Evolutionary conservation across 2,329 filamentous ascomycete species (phyloP), one percentile per base, ranked within the genome.

Genomic region (Colletotrichum liaoningense): DNA sequence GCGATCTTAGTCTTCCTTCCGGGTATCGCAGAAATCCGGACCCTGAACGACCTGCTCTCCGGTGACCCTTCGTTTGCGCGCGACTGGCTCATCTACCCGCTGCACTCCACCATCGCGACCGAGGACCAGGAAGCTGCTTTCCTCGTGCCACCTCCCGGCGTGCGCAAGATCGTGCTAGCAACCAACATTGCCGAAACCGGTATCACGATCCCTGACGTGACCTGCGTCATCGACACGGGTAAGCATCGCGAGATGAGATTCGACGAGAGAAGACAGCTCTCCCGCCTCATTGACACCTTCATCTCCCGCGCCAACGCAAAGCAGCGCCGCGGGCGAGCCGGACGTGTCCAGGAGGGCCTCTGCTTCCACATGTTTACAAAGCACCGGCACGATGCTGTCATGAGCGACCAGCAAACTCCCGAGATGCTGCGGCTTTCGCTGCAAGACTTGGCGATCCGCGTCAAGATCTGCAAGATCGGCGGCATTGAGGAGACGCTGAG

Each of bases 171-270:
- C 75, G 96, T 99, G 2, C 89, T 99, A 67, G 95, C 97, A 1
- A 99, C 97, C 16, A 99, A 99, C 80, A 99, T 99, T 81, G 97
- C 97, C 5, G 97, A 99, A 82, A 99, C 97, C 0, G 97, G 97
- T 85, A 98, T 99, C 79, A 99, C 97, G 0, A 99, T 99, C 76
- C 97, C 97, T 1, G 97, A 99, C 80, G 94, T 99, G 35, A 98
- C 97, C 0, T 98, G 95, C 78, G 97, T 99, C 58, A 93, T 99
- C 72, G 97, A 99, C 81, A 95, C 95, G 0, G 97, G 97, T 69
- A 98, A 98, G 82, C 96, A 98, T 83, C 95, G 97, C 76, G 96
- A 98, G 82, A 98, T 98, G 96, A 89, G 96, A 33, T 98, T 97
- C 78, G 96, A 99, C 79, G 97, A 99, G 84, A 91, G 94, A 68